Evolutionary conservation across 345 rosid genomes (phyloP).

Genomic region (Raphanus raphanistrum): DNA sequence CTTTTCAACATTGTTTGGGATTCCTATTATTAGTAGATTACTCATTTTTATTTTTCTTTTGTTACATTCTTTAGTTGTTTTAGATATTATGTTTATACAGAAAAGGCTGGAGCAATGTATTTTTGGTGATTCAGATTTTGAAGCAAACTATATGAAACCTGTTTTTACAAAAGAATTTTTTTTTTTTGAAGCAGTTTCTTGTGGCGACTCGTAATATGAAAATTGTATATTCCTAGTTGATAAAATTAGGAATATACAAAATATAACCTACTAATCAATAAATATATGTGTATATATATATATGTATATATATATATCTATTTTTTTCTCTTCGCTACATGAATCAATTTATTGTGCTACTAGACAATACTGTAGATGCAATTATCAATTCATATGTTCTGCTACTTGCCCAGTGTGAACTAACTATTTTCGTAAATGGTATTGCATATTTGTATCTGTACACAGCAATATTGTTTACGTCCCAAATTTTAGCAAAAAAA

Average conservation of each 20-base stretch:
- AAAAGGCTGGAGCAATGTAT: background rate
- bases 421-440: background rate
- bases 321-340: background rate
- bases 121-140: background rate
- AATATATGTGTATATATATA: background rate
- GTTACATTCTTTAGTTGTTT: background rate
- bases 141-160: background rate
- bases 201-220: background rate
- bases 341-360: background rate
- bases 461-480: background rate
- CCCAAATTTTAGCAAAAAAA: no score
- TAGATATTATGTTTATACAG: background rate
- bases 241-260: background rate
- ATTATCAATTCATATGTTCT: background rate
- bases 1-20: no score
- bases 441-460: background rate
- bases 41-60: slow-evolving; percentile 13
- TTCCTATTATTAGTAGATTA: slow-evolving; percentile 6
- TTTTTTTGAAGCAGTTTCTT: no score
- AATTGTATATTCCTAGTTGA: background rate
- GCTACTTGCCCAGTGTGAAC: background rate
- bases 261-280: background rate
- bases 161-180: background rate
- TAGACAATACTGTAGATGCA: background rate
- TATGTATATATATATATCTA: background rate